Evolutionary conservation across 208 protist genomes (phyloP).

Genomic region (Leishmania major): DNA sequence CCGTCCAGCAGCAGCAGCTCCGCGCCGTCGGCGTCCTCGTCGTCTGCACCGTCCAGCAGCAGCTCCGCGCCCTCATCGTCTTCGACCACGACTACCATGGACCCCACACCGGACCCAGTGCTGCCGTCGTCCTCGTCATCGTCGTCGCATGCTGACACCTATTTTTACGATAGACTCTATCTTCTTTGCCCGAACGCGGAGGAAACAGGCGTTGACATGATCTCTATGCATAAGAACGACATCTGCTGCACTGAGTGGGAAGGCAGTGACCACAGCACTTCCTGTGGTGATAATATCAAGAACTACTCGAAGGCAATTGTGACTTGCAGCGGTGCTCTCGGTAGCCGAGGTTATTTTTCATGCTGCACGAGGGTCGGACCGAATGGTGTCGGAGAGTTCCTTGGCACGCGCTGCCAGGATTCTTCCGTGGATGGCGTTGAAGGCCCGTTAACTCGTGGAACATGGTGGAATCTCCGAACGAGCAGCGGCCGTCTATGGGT

Average conservation of each 20-base stretch:
- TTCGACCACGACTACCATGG: not conserved
- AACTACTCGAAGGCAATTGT: slow-evolving; percentile 17
- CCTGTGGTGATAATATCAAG: slow-evolving; percentile 17
- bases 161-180: not conserved
- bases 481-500: slow-evolving; percentile 5
- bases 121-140: not conserved
- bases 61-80: not conserved
- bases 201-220: not conserved
- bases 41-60: not conserved
- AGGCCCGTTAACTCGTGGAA: not conserved
- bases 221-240: slow-evolving; percentile 4
- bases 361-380: slow-evolving; percentile 22
- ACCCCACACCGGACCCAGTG: not conserved
- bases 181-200: slow-evolving; percentile 15
- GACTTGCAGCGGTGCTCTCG: slow-evolving; percentile 26
- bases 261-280: not conserved
- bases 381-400: slow-evolving; percentile 7
- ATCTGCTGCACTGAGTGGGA: slow-evolving; percentile 24
- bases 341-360: slow-evolving; percentile 23
- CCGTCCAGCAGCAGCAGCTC: not conserved
- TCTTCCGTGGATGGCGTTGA: not conserved
- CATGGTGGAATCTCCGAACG: not conserved
- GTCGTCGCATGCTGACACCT: not conserved
- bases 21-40: not conserved
- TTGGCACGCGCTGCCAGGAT: slow-evolving; percentile 17